A percentile compares a stretch with the other conserved stretches of the same genome.
Conservation (phyloP, 441 rosid genomes). For the Eutrema salsugineum region DNA sequence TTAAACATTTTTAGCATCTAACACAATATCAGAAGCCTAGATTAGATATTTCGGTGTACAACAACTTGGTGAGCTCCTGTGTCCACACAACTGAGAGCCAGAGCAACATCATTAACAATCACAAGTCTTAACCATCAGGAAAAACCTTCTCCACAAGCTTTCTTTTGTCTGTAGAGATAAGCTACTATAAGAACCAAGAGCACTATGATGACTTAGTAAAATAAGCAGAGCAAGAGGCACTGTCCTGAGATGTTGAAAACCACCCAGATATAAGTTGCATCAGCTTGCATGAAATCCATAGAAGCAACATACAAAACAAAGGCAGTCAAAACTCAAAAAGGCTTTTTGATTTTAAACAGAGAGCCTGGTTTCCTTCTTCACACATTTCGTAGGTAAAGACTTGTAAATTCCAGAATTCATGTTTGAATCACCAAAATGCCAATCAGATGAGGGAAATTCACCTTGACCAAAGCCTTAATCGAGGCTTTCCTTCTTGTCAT, state of each 20-base stretch:
- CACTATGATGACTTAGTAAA: not conserved
- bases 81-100: not conserved
- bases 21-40: too few relatives aligned
- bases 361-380: not conserved
- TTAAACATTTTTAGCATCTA: too few relatives aligned
- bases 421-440: not conserved
- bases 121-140: not conserved
- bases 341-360: not conserved
- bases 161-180: not conserved
- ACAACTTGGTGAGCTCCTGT: too few relatives aligned
- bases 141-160: not conserved
- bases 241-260: not conserved
- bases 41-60: too few relatives aligned
- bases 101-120: not conserved
- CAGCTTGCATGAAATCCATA: too few relatives aligned
- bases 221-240: not conserved
- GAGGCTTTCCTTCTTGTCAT: not conserved
- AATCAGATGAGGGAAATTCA: not conserved
- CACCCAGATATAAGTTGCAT: too few relatives aligned
- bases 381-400: too few relatives aligned
- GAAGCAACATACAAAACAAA: not conserved
- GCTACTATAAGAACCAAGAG: not conserved
- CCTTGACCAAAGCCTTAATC: not conserved
- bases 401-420: not conserved
- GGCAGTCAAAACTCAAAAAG: not conserved